Evolutionary conservation across 2,329 filamentous ascomycete species (phyloP).

Genomic region (Colletotrichum nymphaeae): DNA sequence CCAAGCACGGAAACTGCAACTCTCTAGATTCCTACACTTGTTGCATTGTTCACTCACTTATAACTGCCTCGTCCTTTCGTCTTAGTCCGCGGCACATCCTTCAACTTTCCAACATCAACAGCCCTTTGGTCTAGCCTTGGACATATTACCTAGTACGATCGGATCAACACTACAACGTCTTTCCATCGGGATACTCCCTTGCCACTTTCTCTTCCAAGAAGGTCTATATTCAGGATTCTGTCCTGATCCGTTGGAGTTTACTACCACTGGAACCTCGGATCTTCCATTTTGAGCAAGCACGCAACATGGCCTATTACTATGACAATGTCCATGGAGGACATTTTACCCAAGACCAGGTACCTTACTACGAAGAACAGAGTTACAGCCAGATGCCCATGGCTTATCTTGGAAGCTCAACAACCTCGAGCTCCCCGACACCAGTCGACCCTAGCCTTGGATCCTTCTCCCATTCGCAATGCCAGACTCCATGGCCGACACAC

Average conservation of each 20-base stretch:
- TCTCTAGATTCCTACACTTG: not conserved
- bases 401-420: slow-evolving; percentile 2
- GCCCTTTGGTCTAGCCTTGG: not conserved
- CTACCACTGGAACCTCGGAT: not conserved
- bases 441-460: slow-evolving; percentile 24
- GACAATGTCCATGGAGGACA: slow-evolving; percentile 14
- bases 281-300: not conserved
- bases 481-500: slow-evolving; percentile 13
- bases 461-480: slow-evolving; percentile 17
- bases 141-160: not conserved
- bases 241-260: not conserved
- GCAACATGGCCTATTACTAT: slow-evolving; percentile 16
- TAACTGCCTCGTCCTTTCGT: not conserved
- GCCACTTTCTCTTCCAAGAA: not conserved
- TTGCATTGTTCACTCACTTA: slow-evolving; percentile 4
- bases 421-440: not conserved
- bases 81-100: not conserved
- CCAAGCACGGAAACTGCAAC: not conserved
- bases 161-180: not conserved
- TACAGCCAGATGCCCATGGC: slow-evolving; percentile 15
- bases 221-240: not conserved
- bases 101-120: not conserved
- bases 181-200: not conserved
- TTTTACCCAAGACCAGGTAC: not conserved
- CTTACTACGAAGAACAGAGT: slow-evolving; percentile 17